A percentile compares a stretch with the other conserved stretches of the same genome.
Conservation (phyloP, 768 basidiomycete genomes). For the Sporobolomyces pararoseus region DNA sequence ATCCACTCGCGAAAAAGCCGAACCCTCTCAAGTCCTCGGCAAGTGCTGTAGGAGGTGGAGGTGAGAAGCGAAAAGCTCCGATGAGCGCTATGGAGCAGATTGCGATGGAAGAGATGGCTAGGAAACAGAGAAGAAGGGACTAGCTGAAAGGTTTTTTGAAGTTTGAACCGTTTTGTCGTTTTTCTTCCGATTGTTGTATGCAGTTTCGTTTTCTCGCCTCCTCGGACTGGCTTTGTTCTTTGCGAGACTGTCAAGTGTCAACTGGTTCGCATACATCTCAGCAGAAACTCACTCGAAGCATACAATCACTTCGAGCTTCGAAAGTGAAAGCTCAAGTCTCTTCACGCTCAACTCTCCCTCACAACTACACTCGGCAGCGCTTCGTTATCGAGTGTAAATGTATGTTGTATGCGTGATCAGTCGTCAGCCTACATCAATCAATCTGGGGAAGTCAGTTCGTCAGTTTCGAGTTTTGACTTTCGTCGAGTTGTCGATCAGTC, state of each 20-base stretch:
- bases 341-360: background rate
- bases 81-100: slow-evolving; percentile 80
- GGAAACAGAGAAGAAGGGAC: slow-evolving; percentile 63
- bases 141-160: background rate
- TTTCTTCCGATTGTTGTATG: slow-evolving; percentile 1
- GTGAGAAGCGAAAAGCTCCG: slow-evolving; percentile 50
- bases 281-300: background rate
- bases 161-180: background rate
- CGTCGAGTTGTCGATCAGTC: too few relatives aligned
- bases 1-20: slow-evolving; percentile 49
- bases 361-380: background rate
- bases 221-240: background rate
- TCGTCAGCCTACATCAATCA: background rate
- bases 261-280: background rate
- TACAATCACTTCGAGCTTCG: background rate
- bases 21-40: slow-evolving; percentile 59
- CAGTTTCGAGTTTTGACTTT: background rate
- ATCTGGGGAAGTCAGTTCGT: too few relatives aligned
- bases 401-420: background rate
- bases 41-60: slow-evolving; percentile 21
- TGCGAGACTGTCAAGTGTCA: background rate
- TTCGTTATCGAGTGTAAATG: too few relatives aligned
- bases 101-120: slow-evolving; percentile 74
- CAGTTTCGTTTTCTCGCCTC: background rate
- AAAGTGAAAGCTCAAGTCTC: background rate